Evolutionary conservation across 2,329 filamentous ascomycete species (phyloP).

Genomic region (Verticillium tricorpus): DNA sequence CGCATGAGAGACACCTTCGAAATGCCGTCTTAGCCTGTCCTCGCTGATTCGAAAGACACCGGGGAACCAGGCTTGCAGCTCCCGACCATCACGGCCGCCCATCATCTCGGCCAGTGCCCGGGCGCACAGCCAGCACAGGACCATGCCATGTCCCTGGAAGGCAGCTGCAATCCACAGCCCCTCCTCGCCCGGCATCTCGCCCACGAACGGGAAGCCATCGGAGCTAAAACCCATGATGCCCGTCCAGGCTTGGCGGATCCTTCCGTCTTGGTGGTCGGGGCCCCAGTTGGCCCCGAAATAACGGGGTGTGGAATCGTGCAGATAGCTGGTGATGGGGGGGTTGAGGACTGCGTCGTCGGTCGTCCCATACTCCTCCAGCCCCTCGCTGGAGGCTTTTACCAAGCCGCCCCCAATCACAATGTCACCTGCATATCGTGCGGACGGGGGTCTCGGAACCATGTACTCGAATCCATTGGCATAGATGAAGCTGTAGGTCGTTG

Average conservation of each 20-base stretch:
- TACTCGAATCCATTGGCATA: conserved; percentile 61
- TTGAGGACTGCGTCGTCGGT: conserved; percentile 53
- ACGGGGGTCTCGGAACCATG: conserved; percentile 54
- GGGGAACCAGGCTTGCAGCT: conserved; percentile 47
- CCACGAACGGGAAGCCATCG: conserved; percentile 50
- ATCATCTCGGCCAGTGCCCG: conserved; percentile 54
- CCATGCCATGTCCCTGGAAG: conserved; percentile 67
- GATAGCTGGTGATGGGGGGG: conserved; percentile 42
- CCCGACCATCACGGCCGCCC: conserved; percentile 23
- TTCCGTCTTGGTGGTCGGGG: conserved; percentile 31
- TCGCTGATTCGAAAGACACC: conserved; percentile 41
- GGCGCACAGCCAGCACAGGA: conserved; percentile 55
- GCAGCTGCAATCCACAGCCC: conserved; percentile 52
- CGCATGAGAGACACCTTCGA: conserved; percentile 2
- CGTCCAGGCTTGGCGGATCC: conserved; percentile 43
- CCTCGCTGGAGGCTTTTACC: conserved; percentile 31
- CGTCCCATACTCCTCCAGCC: conserved; percentile 45
- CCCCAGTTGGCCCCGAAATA: conserved; percentile 53
- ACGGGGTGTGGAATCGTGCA: conserved; percentile 33
- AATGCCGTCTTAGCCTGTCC: conserved; percentile 30
- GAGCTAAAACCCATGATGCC: conserved; percentile 54
- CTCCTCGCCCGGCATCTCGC: conserved; percentile 36
- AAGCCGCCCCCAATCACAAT: conserved; percentile 61
- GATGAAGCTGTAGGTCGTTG: conserved; percentile 57
- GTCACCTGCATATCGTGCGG: conserved; percentile 37